phyloP scores from a whole-genome alignment of 2,329 filamentous ascomycete species.

The Golovinomyces cichoracearum region DNA sequence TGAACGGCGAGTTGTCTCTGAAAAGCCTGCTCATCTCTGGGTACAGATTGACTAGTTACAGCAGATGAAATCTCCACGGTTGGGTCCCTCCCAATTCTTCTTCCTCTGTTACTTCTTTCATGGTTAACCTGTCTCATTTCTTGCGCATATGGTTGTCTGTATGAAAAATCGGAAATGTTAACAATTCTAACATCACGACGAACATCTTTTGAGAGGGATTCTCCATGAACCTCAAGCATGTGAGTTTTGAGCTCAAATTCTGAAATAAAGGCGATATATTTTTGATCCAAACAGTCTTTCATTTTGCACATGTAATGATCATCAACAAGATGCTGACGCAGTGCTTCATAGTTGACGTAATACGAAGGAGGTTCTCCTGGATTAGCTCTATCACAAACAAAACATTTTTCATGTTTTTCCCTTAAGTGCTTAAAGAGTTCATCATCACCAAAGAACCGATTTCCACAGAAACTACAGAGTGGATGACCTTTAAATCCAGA shows the following conservation, averaged over 20 bases:
- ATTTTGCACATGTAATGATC: conserved; percentile 74
- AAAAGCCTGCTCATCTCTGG: conserved; percentile 70
- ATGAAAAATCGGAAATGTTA: conserved; percentile 67
- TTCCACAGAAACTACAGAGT: conserved; percentile 72
- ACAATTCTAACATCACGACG: conserved; percentile 62
- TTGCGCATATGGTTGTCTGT: conserved; percentile 42
- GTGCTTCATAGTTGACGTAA: conserved; percentile 62
- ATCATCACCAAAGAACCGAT: conserved; percentile 86
- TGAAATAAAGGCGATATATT: conserved; percentile 87
- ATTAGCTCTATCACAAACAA: conserved; percentile 50
- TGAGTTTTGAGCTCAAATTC: conserved; percentile 90
- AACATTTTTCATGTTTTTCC: conserved; percentile 81
- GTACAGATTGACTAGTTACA: conserved; percentile 53
- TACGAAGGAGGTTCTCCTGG: conserved; percentile 44
- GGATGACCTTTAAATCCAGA: conserved; percentile 93
- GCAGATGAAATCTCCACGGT: conserved; percentile 56
- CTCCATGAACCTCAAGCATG: conserved; percentile 59
- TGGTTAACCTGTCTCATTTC: conserved; percentile 21
- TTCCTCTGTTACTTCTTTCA: conserved; percentile 14
- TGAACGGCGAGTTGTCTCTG: conserved; percentile 83
- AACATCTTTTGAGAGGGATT: conserved; percentile 55
- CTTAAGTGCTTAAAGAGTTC: conserved; percentile 85
- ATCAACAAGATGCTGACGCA: conserved; percentile 65
- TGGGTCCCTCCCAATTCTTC: conserved; percentile 51
- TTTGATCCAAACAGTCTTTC: conserved; percentile 77